Conservation (phyloP, 192 early-diverging fungal species). For the Kappamyces sp. region DNA sequence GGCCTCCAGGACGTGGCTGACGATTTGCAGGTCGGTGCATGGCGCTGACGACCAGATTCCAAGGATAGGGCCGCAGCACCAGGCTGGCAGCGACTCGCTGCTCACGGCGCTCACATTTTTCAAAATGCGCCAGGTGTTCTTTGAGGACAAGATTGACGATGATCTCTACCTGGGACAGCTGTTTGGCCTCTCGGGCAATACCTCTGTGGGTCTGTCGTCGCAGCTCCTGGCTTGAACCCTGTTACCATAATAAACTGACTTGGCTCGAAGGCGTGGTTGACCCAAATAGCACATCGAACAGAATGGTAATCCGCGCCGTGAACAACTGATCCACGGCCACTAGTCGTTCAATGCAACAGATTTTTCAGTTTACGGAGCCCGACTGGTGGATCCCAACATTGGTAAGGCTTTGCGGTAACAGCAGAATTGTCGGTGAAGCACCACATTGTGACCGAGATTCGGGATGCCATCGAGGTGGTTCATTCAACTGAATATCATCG, state of each 20-base stretch:
- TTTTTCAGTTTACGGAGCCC: conserved; percentile 1
- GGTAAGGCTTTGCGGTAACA: conserved; percentile 1
- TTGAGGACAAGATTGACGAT: conserved; percentile 95
- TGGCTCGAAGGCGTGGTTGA: too few relatives aligned
- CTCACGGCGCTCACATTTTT: conserved; percentile 98
- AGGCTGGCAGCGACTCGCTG: conserved; percentile 95
- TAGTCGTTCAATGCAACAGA: too few relatives aligned
- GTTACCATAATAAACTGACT: too few relatives aligned
- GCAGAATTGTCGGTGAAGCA: conserved; percentile 66
- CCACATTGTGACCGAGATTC: conserved; percentile 75
- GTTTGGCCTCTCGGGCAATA: conserved; percentile 29
- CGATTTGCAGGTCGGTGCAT: conserved; percentile 71
- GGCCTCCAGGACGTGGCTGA: conserved; percentile 98
- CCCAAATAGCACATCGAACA: too few relatives aligned
- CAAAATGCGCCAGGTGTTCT: conserved; percentile 93
- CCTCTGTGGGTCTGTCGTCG: too few relatives aligned
- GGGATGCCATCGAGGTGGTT: conserved; percentile 86
- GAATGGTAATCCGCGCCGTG: too few relatives aligned
- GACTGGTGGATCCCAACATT: conserved; percentile 3
- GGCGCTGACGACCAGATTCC: conserved; percentile 48
- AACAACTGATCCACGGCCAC: too few relatives aligned
- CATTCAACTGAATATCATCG: conserved; percentile 80
- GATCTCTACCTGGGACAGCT: conserved; percentile 73
- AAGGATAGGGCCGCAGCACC: conserved; percentile 95
- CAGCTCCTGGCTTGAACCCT: too few relatives aligned